A percentile compares a stretch with the other conserved stretches of the same genome.
phyloP scores from a whole-genome alignment of 129 eudicot species.

The Scalesia atractyloides region DNA sequence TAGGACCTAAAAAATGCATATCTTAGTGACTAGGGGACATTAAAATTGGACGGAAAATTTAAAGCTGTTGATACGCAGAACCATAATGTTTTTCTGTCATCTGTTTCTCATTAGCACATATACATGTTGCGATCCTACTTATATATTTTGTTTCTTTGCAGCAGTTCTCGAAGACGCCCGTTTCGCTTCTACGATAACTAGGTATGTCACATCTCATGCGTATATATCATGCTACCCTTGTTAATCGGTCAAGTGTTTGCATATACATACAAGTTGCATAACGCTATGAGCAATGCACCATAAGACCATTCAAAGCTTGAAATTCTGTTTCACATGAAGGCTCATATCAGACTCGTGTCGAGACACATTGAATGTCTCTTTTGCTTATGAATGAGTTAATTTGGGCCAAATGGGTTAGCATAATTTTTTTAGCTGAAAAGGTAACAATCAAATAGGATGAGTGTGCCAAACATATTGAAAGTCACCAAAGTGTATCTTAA shows the following conservation, averaged over 20 bases:
- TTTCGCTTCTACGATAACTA: conserved; percentile 77
- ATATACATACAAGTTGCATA: conserved; percentile 7
- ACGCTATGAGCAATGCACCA: background rate
- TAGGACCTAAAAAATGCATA: background rate
- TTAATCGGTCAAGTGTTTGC: background rate
- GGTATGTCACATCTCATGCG: conserved; percentile 37
- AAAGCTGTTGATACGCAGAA: background rate
- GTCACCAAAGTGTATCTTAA: background rate
- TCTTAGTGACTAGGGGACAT: conserved; percentile 4
- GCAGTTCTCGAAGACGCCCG: conserved; percentile 82
- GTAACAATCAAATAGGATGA: background rate
- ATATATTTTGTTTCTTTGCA: conserved; percentile 25
- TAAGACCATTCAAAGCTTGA: conserved; percentile 1
- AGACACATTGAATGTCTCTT: background rate
- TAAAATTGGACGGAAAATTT: background rate
- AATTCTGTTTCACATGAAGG: background rate
- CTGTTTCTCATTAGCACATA: conserved; percentile 12
- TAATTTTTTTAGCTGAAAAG: background rate
- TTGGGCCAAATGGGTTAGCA: background rate
- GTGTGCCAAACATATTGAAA: background rate
- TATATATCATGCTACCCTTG: conserved; percentile 6
- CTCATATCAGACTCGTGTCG: background rate
- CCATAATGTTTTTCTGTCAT: background rate
- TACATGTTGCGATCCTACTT: conserved; percentile 17
- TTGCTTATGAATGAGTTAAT: background rate